Conservation (phyloP, 352 stramenopile species). For the Nothophytophthora sp. region DNA sequence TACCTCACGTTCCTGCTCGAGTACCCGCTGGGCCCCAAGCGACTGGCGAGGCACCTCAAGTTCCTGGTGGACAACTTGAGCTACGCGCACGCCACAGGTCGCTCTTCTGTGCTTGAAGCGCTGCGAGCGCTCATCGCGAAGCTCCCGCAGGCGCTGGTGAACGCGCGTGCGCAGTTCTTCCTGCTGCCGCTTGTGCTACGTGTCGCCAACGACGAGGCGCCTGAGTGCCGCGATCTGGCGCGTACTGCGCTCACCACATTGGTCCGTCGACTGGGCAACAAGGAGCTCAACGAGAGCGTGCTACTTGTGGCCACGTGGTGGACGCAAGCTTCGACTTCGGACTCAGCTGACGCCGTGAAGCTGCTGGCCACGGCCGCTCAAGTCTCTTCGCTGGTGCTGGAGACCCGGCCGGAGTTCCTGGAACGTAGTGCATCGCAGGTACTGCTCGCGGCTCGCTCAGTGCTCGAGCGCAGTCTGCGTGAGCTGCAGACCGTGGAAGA, state of each 20-base stretch:
- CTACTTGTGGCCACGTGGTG: slow-evolving; percentile 91
- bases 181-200: slow-evolving; percentile 96
- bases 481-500: slow-evolving; percentile 49
- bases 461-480: slow-evolving; percentile 37
- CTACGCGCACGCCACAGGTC: slow-evolving; percentile 95
- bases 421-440: slow-evolving; percentile 59
- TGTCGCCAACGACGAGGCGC: slow-evolving; percentile 95
- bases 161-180: slow-evolving; percentile 93
- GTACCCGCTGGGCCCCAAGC: slow-evolving; percentile 94
- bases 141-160: slow-evolving; percentile 91
- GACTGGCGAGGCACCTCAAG: slow-evolving; percentile 93
- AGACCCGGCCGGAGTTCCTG: slow-evolving; percentile 74
- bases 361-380: slow-evolving; percentile 72
- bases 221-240: slow-evolving; percentile 85
- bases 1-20: slow-evolving; percentile 94
- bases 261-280: slow-evolving; percentile 88
- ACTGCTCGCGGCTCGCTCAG: slow-evolving; percentile 32
- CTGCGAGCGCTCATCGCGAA: slow-evolving; percentile 91
- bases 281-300: slow-evolving; percentile 89
- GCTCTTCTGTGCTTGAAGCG: slow-evolving; percentile 90
- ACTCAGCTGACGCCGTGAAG: slow-evolving; percentile 44
- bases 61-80: slow-evolving; percentile 96
- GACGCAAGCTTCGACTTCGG: slow-evolving; percentile 33
- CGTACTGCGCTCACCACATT: slow-evolving; percentile 82
- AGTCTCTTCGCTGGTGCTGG: slow-evolving; percentile 71